Evolutionary conservation across 2,329 filamentous ascomycete genomes (phyloP), one percentile per base, ranked within the genome.

Genomic region (Chaetomium strumarium): DNA sequence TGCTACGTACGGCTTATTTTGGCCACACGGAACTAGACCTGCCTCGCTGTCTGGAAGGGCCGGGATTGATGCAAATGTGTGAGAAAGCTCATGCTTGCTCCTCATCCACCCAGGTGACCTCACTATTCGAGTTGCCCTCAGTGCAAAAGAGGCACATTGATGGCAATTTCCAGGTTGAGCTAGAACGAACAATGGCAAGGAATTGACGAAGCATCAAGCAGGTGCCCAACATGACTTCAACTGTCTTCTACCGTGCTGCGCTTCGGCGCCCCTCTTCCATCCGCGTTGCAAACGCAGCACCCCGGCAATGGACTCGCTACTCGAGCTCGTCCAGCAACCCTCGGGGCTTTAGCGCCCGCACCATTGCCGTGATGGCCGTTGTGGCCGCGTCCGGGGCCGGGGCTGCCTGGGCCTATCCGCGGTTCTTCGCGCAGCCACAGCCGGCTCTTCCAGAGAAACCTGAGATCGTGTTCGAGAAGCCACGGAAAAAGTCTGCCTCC

Each of bases 381-480:
- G 48, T 47, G 7, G 52, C 49, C n/a, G 46, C 56, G 2, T 53
- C 55, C 4, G 64, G 58, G 8, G 61, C 53, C 9, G 56, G 52
- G 11, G 58, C 55, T 9, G 52, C 57, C 19, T 57, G 56, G 46
- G 55, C 55, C 7, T 65, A 62, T 40, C 51, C 58, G 9, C 44
- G 58, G 29, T 29, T 57, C 42, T 58, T 72, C 45, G 64, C 67
- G 24, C 65, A 72, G 43, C 68, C 55, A 20, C 41, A 56, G 39
- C 50, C 58, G 12, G 38, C 58, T 44, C 51, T 55, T n/a, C 58
- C 61, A 10, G 60, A 64, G 29, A 69, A 74, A 62, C 78, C 79
- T 0, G 76, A 84, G 49, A 64, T 90, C 38, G 73, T 81, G 53
- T 87, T 90, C 58, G 88, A 95, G 69, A 78, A 84, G 66, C 70